Base-by-base conservation (phyloP, 805 yeast genomes). In the Hanseniaspora pseudoguilliermondii region DNA sequence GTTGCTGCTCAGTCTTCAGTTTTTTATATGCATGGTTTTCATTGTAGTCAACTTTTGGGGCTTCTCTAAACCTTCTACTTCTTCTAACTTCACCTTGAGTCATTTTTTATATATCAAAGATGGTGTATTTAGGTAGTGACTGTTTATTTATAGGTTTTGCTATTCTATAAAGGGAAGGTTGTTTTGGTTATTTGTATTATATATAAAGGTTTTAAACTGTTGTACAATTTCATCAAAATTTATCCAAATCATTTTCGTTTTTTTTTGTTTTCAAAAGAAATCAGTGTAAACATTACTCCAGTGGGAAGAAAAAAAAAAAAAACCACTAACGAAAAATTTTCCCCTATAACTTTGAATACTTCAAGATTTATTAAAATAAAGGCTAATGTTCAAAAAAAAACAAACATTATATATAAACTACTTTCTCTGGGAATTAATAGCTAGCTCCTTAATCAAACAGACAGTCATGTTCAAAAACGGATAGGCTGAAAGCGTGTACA, bases 391-490 rank as follows among this genome's bases (percentile, higher is more conserved):
- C 7, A 27, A n/a, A 15, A 36, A 36, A 6, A 15, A 11, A 15
- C 11, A 13, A 10, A 15, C 13, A 16, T 11, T 8, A 3, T 34
- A 29, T 23, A 16, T 23, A 9, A 13, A 11, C 15, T 49, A 25
- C 23, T 39, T 38, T 46, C 54, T 36, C 15, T 47, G 53, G 18
- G 55, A 50, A 66, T 91, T 93, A 18, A 93, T 97, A 0, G 98
- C 98, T 61, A 91, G 75, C 69, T 91, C 97, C 96, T 91, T 89
- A 59, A 91, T 91, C 60, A 91, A 76, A 64, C 89, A 74, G 2
- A 97, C 91, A 44, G 97, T 91, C 64, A 91, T 73, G 68, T 93
- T 96, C 64, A 93, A 73, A 68, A 91, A 91, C 34, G 98, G 97
- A 66, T 91, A 91, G 0, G 97, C 97, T 49, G 93, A 83, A 65